A percentile compares a stretch with the other conserved stretches of the same genome.
These are phyloP conservation scores for Benincasa hispida DNA, from an alignment of 306 rosid genomes.

Conservation along the genomic window DNA sequence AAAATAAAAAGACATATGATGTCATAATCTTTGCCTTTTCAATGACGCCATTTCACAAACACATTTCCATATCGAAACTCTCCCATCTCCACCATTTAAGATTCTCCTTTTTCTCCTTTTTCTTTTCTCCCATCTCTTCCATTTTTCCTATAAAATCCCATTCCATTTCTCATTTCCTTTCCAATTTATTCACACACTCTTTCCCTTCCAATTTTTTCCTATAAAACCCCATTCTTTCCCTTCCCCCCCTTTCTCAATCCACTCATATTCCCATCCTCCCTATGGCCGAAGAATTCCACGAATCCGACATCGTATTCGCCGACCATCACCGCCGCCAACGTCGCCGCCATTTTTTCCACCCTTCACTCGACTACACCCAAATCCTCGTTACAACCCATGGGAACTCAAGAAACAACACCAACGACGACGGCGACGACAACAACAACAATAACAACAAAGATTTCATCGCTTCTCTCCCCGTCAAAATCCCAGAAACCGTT, in stretches of 20 bases:
- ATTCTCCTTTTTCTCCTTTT: background rate
- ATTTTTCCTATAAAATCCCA: slow-evolving; percentile 10
- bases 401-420: background rate
- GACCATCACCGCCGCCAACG: slow-evolving; percentile 7
- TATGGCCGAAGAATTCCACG: slow-evolving; percentile 49
- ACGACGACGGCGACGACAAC: background rate
- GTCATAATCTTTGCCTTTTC: background rate
- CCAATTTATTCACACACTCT: background rate
- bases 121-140: background rate
- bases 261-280: slow-evolving; percentile 10
- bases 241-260: background rate
- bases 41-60: background rate
- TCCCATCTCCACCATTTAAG: slow-evolving; percentile 27
- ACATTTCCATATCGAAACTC: background rate
- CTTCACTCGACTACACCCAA: background rate
- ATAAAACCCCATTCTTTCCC: background rate
- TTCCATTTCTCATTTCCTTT: background rate
- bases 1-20: background rate
- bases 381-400: background rate
- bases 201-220: too few relatives aligned
- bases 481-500: slow-evolving; percentile 34
- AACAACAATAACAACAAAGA: slow-evolving; percentile 4
- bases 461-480: slow-evolving; percentile 36
- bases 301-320: slow-evolving; percentile 65
- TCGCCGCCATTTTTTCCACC: background rate